Conservation (phyloP, 202 grass and related monocot species). For the Zizania palustris region DNA sequence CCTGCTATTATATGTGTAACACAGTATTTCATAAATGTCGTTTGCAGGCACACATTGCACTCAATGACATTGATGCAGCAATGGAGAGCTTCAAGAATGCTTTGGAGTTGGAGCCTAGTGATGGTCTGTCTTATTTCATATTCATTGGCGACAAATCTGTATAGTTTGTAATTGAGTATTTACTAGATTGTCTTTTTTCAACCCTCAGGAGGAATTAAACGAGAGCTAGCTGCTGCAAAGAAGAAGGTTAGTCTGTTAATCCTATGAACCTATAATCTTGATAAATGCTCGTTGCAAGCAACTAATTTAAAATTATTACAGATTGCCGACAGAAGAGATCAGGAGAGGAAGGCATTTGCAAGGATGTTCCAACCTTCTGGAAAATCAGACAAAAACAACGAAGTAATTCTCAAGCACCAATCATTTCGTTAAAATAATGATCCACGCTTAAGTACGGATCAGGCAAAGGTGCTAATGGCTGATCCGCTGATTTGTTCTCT, state of each 20-base stretch:
- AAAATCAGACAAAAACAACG: conserved; percentile 60
- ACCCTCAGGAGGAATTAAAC: conserved; percentile 75
- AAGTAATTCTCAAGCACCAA: conserved; percentile 52
- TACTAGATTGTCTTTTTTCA: conserved; percentile 28
- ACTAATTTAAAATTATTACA: conserved; percentile 43
- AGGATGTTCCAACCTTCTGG: conserved; percentile 85
- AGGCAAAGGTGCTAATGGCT: conserved; percentile 7
- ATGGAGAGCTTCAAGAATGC: conserved; percentile 90
- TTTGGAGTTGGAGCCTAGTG: conserved; percentile 86
- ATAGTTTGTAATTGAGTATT: conserved; percentile 8
- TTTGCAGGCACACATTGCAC: conserved; percentile 86
- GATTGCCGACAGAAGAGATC: conserved; percentile 79
- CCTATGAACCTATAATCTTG: neutral
- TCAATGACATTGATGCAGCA: conserved; percentile 94
- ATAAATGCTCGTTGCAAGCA: conserved; percentile 19
- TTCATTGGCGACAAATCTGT: neutral
- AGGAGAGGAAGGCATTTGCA: conserved; percentile 80
- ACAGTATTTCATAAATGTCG: conserved; percentile 5
- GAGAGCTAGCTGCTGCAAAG: conserved; percentile 81
- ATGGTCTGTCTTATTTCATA: conserved; percentile 54
- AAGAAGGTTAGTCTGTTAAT: conserved; percentile 67
- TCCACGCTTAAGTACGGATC: neutral
- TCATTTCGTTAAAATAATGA: neutral
- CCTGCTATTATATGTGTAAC: neutral
- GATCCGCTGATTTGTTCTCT: neutral